Percentiles rank a stretch among this genome's conserved stretches.
These are phyloP conservation scores for Nymphaea colorata DNA, from an alignment of 164 flowering plant genomes.

Conservation along the genomic window DNA sequence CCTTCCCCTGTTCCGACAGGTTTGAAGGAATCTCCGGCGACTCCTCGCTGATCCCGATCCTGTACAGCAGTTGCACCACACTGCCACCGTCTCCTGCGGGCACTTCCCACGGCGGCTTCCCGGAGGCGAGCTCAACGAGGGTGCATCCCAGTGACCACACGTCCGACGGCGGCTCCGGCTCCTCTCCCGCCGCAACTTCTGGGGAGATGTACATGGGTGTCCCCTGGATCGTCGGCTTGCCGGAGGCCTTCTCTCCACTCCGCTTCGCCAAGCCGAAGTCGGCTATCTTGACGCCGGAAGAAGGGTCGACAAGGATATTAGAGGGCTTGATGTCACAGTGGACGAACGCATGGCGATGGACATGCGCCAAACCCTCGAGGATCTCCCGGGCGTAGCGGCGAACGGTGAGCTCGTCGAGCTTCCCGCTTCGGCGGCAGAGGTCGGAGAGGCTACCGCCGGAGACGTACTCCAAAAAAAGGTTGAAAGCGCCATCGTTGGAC, in stretches of 20 bases:
- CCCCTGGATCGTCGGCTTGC: constrained; percentile 41
- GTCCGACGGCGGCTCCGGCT: constrained; percentile 47
- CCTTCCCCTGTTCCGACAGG: constrained; percentile 49
- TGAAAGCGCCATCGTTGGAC: constrained; percentile 26
- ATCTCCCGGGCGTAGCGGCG: constrained; percentile 27
- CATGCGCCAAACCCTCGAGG: constrained; percentile 25
- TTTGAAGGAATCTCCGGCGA: constrained; percentile 40
- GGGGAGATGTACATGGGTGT: constrained; percentile 80
- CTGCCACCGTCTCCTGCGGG: constrained; percentile 15
- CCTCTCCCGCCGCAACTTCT: constrained; percentile 39
- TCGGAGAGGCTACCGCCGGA: constrained; percentile 38
- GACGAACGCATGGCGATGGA: constrained; percentile 50
- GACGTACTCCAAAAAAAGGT: constrained; percentile 54
- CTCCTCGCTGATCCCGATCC: constrained; percentile 43
- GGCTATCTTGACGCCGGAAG: constrained; percentile 37
- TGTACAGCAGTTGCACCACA: constrained; percentile 19
- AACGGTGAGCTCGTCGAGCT: constrained; percentile 31
- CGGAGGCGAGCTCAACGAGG: constrained; percentile 67
- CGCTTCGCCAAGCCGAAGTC: constrained; percentile 82
- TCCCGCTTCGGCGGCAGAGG: constrained; percentile 18
- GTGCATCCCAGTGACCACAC: constrained; percentile 83
- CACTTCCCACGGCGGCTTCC: constrained; percentile 50
- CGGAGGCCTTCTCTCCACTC: constrained; percentile 5
- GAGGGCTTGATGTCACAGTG: constrained; percentile 73
- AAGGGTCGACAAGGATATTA: constrained; percentile 33